Percentiles rank a stretch among this genome's conserved stretches.
These are phyloP conservation scores for Crucihimalaya himalaica DNA, from an alignment of 345 rosid genomes.

Conservation along the genomic window DNA sequence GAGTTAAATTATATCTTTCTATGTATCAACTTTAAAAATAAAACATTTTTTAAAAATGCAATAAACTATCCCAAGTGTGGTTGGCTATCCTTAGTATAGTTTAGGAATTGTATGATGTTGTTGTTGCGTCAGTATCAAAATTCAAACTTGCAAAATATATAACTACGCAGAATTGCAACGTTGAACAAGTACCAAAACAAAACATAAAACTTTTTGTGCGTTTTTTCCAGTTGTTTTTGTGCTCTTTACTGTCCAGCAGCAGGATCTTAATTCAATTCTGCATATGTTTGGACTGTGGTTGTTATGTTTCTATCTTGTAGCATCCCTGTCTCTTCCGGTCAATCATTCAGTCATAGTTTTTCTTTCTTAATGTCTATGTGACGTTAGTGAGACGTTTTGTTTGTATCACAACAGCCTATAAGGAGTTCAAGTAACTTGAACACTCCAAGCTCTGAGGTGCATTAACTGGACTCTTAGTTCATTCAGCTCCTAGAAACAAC, in stretches of 20 bases:
- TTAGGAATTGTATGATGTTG: too few relatives aligned
- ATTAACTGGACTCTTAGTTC: conserved; percentile 11
- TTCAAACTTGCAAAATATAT: too few relatives aligned
- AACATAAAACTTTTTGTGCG: too few relatives aligned
- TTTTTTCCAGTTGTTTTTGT: neutral
- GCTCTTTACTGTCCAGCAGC: neutral
- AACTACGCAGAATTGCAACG: too few relatives aligned
- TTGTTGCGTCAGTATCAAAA: too few relatives aligned
- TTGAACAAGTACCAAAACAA: too few relatives aligned
- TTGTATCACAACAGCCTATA: conserved; percentile 29
- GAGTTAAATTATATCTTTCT: too few relatives aligned
- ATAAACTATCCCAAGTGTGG: too few relatives aligned
- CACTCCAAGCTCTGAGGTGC: conserved; percentile 57
- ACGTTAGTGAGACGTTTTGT: neutral
- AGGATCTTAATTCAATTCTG: neutral
- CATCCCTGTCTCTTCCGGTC: neutral
- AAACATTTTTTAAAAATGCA: too few relatives aligned
- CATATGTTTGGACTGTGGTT: too few relatives aligned
- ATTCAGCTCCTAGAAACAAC: conserved; percentile 16
- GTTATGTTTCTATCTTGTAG: neutral
- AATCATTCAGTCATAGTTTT: neutral
- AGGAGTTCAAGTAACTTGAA: conserved; percentile 63
- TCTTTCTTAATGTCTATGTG: neutral
- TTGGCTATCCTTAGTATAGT: too few relatives aligned
- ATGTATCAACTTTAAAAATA: too few relatives aligned